phyloP scores from a whole-genome alignment of 305 asterid species.

The Solanum hybrid region DNA sequence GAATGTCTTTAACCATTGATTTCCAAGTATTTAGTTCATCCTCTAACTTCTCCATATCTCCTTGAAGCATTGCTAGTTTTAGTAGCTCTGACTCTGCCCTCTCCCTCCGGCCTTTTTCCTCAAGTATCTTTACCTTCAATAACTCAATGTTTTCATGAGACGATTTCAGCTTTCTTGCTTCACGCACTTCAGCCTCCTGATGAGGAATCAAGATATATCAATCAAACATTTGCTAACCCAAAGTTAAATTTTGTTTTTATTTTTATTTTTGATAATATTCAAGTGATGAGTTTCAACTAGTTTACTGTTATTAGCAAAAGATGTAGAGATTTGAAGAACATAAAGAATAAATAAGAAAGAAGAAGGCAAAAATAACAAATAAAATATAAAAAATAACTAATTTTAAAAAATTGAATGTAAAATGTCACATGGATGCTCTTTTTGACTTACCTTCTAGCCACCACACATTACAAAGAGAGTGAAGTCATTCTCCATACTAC shows the following conservation, averaged over 20 bases:
- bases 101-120: constrained; percentile 72
- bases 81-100: constrained; percentile 72
- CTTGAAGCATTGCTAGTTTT: constrained; percentile 44
- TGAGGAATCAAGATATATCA: constrained; percentile 7
- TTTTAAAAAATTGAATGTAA: not conserved
- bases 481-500: not conserved
- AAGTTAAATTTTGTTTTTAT: not conserved
- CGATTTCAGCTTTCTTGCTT: constrained; percentile 72
- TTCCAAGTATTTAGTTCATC: constrained; percentile 77
- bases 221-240: not conserved
- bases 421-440: not conserved
- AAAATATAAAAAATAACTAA: not conserved
- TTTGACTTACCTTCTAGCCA: not conserved
- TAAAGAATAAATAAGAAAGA: not conserved
- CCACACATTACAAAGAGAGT: not conserved
- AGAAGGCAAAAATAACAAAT: not conserved
- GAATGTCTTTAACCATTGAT: constrained; percentile 64
- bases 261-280: not conserved
- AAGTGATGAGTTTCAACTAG: not conserved
- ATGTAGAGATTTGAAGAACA: not conserved
- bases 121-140: constrained; percentile 74
- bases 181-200: constrained; percentile 88
- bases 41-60: constrained; percentile 48
- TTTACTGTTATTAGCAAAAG: not conserved
- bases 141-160: constrained; percentile 59